phyloP scores from a whole-genome alignment of 192 early-diverging fungal genomes.

The Coemansia sp. region DNA sequence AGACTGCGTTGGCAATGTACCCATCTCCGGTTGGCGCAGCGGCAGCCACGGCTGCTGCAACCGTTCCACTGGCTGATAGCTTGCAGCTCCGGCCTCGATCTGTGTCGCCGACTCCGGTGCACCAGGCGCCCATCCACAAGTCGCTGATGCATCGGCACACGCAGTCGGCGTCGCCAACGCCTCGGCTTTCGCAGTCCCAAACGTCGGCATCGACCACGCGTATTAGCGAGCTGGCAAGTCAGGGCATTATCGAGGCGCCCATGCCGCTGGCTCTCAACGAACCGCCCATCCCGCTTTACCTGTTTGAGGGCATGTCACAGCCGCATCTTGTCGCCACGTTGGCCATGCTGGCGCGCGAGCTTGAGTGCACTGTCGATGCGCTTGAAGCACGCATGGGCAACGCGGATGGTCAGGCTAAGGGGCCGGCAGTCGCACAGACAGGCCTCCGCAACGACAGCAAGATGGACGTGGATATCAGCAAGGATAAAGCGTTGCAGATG shows the following conservation, averaged over 20 bases:
- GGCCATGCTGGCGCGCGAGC: slow-evolving; percentile 41
- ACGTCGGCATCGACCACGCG: slow-evolving; percentile 12
- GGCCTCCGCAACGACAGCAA: slow-evolving; percentile 32
- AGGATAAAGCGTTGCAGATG: slow-evolving; percentile 14
- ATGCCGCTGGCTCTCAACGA: slow-evolving; percentile 37
- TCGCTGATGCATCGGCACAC: slow-evolving; percentile 26
- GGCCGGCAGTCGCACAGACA: not conserved
- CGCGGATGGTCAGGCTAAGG: not conserved
- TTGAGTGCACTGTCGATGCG: slow-evolving; percentile 37
- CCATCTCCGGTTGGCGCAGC: not conserved
- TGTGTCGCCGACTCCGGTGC: slow-evolving; percentile 20
- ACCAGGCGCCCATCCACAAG: slow-evolving; percentile 7
- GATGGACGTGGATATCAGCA: slow-evolving; percentile 14
- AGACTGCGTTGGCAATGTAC: not conserved
- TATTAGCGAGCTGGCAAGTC: slow-evolving; percentile 10
- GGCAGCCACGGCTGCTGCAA: not conserved
- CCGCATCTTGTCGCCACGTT: slow-evolving; percentile 29
- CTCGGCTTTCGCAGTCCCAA: not conserved
- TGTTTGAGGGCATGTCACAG: slow-evolving; percentile 45
- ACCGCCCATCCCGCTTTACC: slow-evolving; percentile 40
- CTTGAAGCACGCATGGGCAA: slow-evolving; percentile 18
- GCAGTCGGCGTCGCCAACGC: slow-evolving; percentile 22
- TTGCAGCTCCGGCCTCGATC: slow-evolving; percentile 18
- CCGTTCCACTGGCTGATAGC: not conserved
- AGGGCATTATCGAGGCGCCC: slow-evolving; percentile 10